Conservation (phyloP, 768 basidiomycete genomes). For the Amanita exitialis region DNA sequence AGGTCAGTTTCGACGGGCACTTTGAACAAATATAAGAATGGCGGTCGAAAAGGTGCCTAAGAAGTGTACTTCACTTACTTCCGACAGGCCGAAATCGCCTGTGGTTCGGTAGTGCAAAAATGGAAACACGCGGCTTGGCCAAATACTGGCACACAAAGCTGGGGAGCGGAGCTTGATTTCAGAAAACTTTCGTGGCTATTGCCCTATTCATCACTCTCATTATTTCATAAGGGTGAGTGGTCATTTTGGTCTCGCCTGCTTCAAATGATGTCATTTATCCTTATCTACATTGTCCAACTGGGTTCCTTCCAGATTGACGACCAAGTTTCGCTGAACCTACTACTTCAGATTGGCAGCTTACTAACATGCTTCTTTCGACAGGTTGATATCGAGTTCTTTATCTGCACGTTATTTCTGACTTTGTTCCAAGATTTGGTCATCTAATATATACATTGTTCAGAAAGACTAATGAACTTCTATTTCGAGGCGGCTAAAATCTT, state of each 20-base stretch:
- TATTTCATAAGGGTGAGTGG: conserved; percentile 13
- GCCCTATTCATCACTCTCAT: too few relatives aligned
- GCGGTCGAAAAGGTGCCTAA: not conserved
- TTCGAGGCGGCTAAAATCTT: conserved; percentile 79
- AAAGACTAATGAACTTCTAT: conserved; percentile 80
- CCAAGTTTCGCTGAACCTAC: conserved; percentile 9
- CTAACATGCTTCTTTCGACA: not conserved
- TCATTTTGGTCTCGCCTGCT: conserved; percentile 3
- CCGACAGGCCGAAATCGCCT: conserved; percentile 1
- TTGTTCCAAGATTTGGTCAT: not conserved
- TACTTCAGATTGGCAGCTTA: conserved; percentile 16
- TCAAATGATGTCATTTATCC: conserved; percentile 44
- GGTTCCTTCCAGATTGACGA: conserved; percentile 48
- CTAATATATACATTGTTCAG: conserved; percentile 4
- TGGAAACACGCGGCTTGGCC: conserved; percentile 7
- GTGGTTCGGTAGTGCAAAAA: conserved; percentile 4
- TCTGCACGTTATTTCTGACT: not conserved
- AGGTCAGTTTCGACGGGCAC: conserved; percentile 73
- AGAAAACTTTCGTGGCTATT: not conserved
- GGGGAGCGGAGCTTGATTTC: conserved; percentile 24
- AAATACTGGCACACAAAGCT: conserved; percentile 11
- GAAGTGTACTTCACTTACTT: conserved; percentile 5
- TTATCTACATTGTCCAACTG: conserved; percentile 95
- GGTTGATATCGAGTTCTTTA: not conserved
- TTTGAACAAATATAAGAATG: conserved; percentile 14